Evolutionary conservation across 2,329 filamentous ascomycete genomes (phyloP), one percentile per base, ranked within the genome.

Genomic region (Simplicillium aogashimaense): DNA sequence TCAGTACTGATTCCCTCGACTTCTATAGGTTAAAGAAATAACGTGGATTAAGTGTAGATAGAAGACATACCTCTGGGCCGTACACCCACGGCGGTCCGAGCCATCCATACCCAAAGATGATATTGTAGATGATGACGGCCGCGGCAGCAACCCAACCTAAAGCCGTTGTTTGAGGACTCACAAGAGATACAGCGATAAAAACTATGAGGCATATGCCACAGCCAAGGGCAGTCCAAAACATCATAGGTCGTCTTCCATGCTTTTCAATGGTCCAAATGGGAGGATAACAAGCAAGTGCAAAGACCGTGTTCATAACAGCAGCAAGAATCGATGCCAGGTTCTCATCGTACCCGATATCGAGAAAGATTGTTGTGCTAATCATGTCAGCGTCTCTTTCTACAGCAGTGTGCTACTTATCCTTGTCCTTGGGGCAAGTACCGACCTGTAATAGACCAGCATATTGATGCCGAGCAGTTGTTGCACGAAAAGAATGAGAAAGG

Each of bases 51-150:
- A n/a, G 33, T 10, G 16, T 35, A 35, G 8, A 35, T 35, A 9
- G 9, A 15, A 15, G 12, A 36, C n/a, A 5, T 16, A 36, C 34
- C 16, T 37, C 36, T 37, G 36, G 36, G n/a, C 36, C 36, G 14
- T 37, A 37, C 3, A 37, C 36, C 36, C 36, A 37, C 9, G 36
- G 36, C 7, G 36, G 36, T 12, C 36, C 36, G 14, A 37, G 36
- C 36, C 36, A 37, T 18, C 36, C 36, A 13, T 37, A 37, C 6
- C 36, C 36, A 14, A 37, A 37, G 20, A 37, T 30, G 16, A 37
- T 37, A 15, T 37, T 37, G 36, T 37, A 37, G 36, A 37, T 20
- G 14, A 37, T 37, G 5, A 37, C 36, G 3, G 36, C 29, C 10
- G 36, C 25, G 10, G 36, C 36, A 14, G 36, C 36, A 30, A 37